Evolutionary conservation across 352 stramenopile species (phyloP).

Genomic region (Phytophthora ramorum): DNA sequence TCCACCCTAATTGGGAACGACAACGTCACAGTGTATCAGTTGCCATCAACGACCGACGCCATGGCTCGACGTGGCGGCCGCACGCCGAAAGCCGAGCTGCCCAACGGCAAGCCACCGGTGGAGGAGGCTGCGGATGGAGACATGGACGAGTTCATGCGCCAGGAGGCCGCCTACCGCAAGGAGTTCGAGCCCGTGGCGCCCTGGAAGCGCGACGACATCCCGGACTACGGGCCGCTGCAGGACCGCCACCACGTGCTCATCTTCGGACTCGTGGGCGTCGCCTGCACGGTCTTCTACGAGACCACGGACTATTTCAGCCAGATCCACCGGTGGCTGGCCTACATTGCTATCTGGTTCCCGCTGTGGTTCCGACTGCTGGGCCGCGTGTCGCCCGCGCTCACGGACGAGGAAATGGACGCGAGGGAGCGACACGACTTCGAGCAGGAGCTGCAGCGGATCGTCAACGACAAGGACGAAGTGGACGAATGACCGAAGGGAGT

Average conservation of each 20-base stretch:
- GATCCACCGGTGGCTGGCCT: slow-evolving; percentile 75
- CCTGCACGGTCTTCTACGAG: slow-evolving; percentile 78
- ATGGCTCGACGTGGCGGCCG: slow-evolving; percentile 24
- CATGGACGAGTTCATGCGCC: slow-evolving; percentile 45
- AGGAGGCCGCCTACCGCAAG: slow-evolving; percentile 67
- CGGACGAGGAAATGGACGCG: slow-evolving; percentile 63
- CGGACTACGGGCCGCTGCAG: slow-evolving; percentile 75
- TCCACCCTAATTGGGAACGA: too few species aligned
- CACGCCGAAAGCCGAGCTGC: slow-evolving; percentile 25
- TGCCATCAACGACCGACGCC: slow-evolving; percentile 1
- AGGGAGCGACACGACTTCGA: slow-evolving; percentile 58
- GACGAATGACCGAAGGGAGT: slow-evolving; percentile 31
- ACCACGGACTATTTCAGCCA: slow-evolving; percentile 76
- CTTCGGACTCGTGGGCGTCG: slow-evolving; percentile 72
- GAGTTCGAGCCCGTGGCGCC: slow-evolving; percentile 80
- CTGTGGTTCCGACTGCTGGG: slow-evolving; percentile 81
- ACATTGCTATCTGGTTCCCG: slow-evolving; percentile 83
- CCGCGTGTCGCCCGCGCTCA: slow-evolving; percentile 66
- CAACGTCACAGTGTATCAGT: background rate
- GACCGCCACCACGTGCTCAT: slow-evolving; percentile 70
- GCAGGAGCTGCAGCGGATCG: slow-evolving; percentile 54
- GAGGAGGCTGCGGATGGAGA: slow-evolving; percentile 21
- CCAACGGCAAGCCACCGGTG: slow-evolving; percentile 13
- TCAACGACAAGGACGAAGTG: slow-evolving; percentile 45
- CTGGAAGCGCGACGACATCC: slow-evolving; percentile 83